phyloP scores from a whole-genome alignment of 139 green algal species.

The Nannochloris sp. region DNA sequence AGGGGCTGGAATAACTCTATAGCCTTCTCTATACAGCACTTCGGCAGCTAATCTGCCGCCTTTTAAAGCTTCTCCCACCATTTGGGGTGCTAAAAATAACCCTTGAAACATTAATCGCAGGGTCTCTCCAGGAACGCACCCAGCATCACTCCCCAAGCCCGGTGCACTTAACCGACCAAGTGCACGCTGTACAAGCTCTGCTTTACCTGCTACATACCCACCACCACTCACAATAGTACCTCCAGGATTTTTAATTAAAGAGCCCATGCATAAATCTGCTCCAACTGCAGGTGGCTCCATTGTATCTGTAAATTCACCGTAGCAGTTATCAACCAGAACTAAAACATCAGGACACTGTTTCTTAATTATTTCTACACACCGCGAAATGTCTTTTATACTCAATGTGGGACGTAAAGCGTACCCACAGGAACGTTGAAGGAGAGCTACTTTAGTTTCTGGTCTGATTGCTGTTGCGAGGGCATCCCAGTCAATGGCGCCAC shows the following conservation, averaged over 20 bases:
- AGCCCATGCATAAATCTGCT: slow-evolving; percentile 88
- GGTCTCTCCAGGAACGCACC: slow-evolving; percentile 55
- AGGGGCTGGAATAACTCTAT: slow-evolving; percentile 38
- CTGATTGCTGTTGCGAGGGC: slow-evolving; percentile 55
- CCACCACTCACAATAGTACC: slow-evolving; percentile 81
- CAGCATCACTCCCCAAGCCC: slow-evolving; percentile 78
- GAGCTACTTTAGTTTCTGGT: slow-evolving; percentile 52
- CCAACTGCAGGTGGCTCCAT: slow-evolving; percentile 77
- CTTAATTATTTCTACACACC: slow-evolving; percentile 47
- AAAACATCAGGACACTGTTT: slow-evolving; percentile 48
- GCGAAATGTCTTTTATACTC: slow-evolving; percentile 67
- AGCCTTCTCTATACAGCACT: slow-evolving; percentile 52
- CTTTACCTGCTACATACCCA: slow-evolving; percentile 85
- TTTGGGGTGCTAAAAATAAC: slow-evolving; percentile 77
- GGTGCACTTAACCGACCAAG: slow-evolving; percentile 75
- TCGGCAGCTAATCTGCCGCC: slow-evolving; percentile 76
- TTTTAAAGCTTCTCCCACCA: slow-evolving; percentile 90
- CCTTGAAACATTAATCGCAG: slow-evolving; percentile 79
- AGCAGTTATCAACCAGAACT: slow-evolving; percentile 97
- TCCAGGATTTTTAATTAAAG: slow-evolving; percentile 93
- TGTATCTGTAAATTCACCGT: slow-evolving; percentile 91
- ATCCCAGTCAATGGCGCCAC: slow-evolving; percentile 61
- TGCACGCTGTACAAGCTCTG: slow-evolving; percentile 63
- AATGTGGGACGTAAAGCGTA: slow-evolving; percentile 83
- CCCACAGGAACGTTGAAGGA: slow-evolving; percentile 93